A percentile compares a stretch with the other conserved stretches of the same genome.
phyloP scores from a whole-genome alignment of 331 rosid genomes.

The Cydonia oblonga region DNA sequence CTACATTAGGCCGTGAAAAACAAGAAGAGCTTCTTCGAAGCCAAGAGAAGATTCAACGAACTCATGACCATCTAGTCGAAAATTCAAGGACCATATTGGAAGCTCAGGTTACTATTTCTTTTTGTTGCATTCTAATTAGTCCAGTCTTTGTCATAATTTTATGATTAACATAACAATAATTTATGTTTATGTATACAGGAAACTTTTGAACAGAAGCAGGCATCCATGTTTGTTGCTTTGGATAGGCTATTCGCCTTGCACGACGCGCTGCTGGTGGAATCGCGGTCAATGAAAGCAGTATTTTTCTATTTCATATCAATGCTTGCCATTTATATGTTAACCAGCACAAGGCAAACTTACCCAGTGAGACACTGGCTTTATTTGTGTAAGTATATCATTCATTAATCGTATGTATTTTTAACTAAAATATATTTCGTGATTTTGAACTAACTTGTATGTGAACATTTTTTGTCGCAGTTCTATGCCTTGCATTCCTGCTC shows the following conservation, averaged over 20 bases:
- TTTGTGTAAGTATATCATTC: background rate
- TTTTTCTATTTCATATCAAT: constrained; percentile 6
- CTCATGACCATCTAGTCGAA: constrained; percentile 5
- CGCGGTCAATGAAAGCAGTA: constrained; percentile 8
- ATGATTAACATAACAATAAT: background rate
- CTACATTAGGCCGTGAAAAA: constrained; percentile 12
- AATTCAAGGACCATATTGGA: constrained; percentile 17
- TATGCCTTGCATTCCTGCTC: background rate
- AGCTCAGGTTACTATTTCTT: constrained; percentile 1
- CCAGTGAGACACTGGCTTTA: constrained; percentile 12
- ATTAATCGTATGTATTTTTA: background rate
- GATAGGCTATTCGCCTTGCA: constrained; percentile 15
- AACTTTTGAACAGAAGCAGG: constrained; percentile 15
- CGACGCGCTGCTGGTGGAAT: constrained; percentile 7
- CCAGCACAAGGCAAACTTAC: constrained; percentile 16
- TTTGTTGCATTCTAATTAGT: background rate
- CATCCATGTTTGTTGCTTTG: constrained; percentile 11
- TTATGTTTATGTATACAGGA: background rate
- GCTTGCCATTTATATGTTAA: constrained; percentile 5
- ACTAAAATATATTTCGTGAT: background rate
- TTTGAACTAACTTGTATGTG: background rate
- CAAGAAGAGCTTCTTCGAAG: constrained; percentile 14
- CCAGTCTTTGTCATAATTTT: background rate
- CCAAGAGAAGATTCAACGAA: constrained; percentile 5
- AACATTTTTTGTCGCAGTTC: background rate